A percentile compares a stretch with the other conserved stretches of the same genome.
Conservation (phyloP, 352 stramenopile genomes). For the Phytophthora podocarpi region DNA sequence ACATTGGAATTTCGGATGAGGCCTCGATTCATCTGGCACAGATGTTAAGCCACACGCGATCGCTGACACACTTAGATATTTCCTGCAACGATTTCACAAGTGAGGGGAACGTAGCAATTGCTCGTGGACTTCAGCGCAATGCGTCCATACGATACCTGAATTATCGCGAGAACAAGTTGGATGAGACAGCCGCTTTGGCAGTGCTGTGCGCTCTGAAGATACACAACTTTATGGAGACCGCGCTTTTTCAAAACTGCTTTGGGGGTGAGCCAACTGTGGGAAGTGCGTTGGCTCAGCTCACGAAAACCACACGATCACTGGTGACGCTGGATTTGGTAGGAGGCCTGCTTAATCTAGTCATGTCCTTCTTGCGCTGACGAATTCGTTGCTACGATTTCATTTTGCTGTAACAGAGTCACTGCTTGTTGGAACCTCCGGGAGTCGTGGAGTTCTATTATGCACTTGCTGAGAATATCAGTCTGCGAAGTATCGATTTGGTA, state of each 20-base stretch:
- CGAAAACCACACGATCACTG: slow-evolving; percentile 38
- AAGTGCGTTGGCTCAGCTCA: slow-evolving; percentile 34
- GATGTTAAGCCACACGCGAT: slow-evolving; percentile 50
- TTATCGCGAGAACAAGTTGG: slow-evolving; percentile 67
- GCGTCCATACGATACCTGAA: slow-evolving; percentile 48
- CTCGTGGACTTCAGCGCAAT: slow-evolving; percentile 55
- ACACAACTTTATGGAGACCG: slow-evolving; percentile 48
- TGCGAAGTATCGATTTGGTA: slow-evolving; percentile 69
- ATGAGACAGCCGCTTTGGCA: slow-evolving; percentile 37
- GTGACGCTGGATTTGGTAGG: slow-evolving; percentile 61
- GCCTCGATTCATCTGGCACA: slow-evolving; percentile 48
- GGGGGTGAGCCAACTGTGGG: slow-evolving; percentile 34
- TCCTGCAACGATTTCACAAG: slow-evolving; percentile 53
- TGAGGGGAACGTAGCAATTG: slow-evolving; percentile 45
- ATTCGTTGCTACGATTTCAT: background rate
- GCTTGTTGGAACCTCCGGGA: slow-evolving; percentile 57
- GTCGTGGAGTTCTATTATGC: slow-evolving; percentile 66
- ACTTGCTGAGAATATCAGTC: slow-evolving; percentile 49
- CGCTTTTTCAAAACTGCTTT: slow-evolving; percentile 68
- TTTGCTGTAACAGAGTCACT: slow-evolving; percentile 82
- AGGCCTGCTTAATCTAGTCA: too few species aligned
- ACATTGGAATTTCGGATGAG: slow-evolving; percentile 65
- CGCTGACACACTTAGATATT: slow-evolving; percentile 60
- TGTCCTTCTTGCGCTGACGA: background rate
- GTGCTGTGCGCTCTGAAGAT: slow-evolving; percentile 43